Evolutionary conservation across 148 eudicot genomes (phyloP).

Genomic region (Cornus suecica): DNA sequence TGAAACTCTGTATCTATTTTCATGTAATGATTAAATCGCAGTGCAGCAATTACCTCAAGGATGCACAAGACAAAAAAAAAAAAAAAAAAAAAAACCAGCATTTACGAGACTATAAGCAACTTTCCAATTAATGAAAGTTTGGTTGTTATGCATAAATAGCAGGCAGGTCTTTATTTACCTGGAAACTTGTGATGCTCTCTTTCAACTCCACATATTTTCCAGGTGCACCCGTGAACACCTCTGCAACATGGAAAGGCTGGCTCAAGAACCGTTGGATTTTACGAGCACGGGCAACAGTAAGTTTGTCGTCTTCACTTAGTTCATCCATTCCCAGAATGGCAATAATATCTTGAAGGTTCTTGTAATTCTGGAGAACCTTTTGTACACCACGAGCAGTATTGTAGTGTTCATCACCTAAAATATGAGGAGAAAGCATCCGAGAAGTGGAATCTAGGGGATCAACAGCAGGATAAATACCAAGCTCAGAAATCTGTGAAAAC

Average conservation of each 20-base stretch:
- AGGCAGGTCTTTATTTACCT: constrained; percentile 45
- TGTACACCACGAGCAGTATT: constrained; percentile 97
- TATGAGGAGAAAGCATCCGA: constrained; percentile 98
- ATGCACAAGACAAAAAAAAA: neutral
- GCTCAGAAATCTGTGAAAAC: constrained; percentile 73
- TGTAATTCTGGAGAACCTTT: constrained; percentile 95
- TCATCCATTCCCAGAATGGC: constrained; percentile 99
- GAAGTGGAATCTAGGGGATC: constrained; percentile 97
- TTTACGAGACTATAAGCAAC: neutral
- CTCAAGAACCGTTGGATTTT: constrained; percentile 90
- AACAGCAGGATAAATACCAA: constrained; percentile 98
- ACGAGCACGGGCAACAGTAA: constrained; percentile 98
- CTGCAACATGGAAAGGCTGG: constrained; percentile 99
- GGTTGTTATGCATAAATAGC: neutral
- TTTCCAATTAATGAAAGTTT: no score
- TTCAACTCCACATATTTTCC: constrained; percentile 97
- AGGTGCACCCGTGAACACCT: constrained; percentile 98
- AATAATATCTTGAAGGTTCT: constrained; percentile 97
- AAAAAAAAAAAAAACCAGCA: neutral
- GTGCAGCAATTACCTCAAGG: no score
- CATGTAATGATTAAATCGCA: no score
- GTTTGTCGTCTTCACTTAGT: constrained; percentile 98
- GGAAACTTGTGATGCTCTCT: constrained; percentile 91
- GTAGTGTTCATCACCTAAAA: constrained; percentile 93
- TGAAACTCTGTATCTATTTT: no score